These are phyloP conservation scores for Crinitomyces ghanaensis DNA, from an alignment of 805 yeast genomes.

Conservation along the genomic window DNA sequence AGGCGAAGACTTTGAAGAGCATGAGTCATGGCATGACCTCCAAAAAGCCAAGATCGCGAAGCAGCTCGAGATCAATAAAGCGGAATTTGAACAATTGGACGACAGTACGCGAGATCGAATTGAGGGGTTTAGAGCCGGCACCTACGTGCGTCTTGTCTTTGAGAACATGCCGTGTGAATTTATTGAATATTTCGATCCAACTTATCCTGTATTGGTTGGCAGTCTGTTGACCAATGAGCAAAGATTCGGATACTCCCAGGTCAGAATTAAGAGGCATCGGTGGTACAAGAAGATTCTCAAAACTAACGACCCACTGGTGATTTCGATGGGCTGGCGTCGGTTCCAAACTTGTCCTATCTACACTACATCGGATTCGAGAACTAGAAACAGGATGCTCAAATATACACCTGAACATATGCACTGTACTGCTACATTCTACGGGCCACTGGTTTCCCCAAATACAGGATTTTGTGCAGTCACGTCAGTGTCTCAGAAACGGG, in stretches of 20 bases:
- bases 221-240: conserved; percentile 86
- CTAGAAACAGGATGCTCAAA: conserved; percentile 94
- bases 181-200: conserved; percentile 74
- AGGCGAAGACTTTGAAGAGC: conserved; percentile 70
- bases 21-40: conserved; percentile 95
- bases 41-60: conserved; percentile 96
- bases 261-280: conserved; percentile 92
- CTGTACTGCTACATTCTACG: conserved; percentile 91
- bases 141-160: conserved; percentile 83
- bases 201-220: conserved; percentile 77
- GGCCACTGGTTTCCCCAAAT: conserved; percentile 94
- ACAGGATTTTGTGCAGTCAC: conserved; percentile 96
- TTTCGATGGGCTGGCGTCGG: conserved; percentile 96
- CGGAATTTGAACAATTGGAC: conserved; percentile 55
- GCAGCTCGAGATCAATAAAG: conserved; percentile 85
- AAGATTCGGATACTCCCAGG: conserved; percentile 85
- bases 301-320: conserved; percentile 87
- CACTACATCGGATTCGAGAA: conserved; percentile 94
- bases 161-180: conserved; percentile 82
- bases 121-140: conserved; percentile 90
- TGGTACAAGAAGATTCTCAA: conserved; percentile 97
- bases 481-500: conserved; percentile 67
- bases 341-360: conserved; percentile 94
- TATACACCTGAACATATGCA: conserved; percentile 98
- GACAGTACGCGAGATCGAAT: conserved; percentile 62